Evolutionary conservation across 257 asterid genomes (phyloP).

Genomic region (Jacaranda mimosifolia): DNA sequence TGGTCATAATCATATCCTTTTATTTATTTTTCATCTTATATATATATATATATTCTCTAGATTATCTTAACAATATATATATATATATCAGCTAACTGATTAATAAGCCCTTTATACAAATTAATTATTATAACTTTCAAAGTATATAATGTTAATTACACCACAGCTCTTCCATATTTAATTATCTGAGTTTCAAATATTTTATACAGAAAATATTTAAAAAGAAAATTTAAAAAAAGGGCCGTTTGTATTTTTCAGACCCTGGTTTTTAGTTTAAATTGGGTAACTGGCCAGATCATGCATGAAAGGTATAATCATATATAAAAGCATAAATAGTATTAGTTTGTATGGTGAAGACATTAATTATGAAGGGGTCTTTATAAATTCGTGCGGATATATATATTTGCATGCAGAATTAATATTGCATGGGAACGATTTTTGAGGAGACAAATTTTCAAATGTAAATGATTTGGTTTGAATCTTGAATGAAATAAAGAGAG

Average conservation of each 20-base stretch:
- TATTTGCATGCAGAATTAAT: constrained; percentile 39
- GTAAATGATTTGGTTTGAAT: constrained; percentile 49
- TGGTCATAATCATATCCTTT: neutral
- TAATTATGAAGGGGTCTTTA: constrained; percentile 20
- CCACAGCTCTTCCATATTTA: too few species aligned
- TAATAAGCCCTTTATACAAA: neutral
- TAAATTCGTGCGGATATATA: constrained; percentile 35
- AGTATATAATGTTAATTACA: neutral
- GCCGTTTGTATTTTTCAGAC: too few species aligned
- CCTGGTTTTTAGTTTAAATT: too few species aligned
- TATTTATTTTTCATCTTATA: constrained; percentile 4
- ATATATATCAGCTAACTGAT: neutral
- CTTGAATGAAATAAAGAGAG: constrained; percentile 27
- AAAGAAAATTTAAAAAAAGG: neutral
- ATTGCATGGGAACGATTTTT: constrained; percentile 34
- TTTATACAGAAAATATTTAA: too few species aligned
- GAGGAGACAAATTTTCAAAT: constrained; percentile 55
- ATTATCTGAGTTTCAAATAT: too few species aligned
- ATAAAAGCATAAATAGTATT: neutral
- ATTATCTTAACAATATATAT: constrained; percentile 1
- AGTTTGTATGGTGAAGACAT: neutral
- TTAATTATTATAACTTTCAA: neutral
- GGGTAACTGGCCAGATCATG: too few species aligned
- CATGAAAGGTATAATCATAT: too few species aligned
- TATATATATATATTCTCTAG: neutral